Base-by-base conservation (phyloP, 805 yeast species). In the Scheffersomyces coipomensis region DNA sequence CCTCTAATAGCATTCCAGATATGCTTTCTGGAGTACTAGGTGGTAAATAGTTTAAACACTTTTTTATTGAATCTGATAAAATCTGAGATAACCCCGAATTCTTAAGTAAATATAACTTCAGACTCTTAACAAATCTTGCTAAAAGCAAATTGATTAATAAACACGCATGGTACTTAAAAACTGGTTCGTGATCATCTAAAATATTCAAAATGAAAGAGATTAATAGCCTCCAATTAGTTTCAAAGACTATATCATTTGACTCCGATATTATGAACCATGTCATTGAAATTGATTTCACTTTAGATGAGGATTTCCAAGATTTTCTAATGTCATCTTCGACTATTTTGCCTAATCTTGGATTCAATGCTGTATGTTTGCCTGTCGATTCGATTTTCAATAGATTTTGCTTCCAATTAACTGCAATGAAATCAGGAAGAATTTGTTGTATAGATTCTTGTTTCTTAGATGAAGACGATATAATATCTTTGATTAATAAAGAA, bases 131-230 rank as follows among this genome's bases (percentile, higher is more conserved):
- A 4, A 27, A 13, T 5, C 30, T n/a, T 8, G 5, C 12, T 15
- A 27, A 27, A 5, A 27, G 18, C 5, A 7, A 13, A 8, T 13
- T 18, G 18, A 27, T 17, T 27, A 27, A 13, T 15, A 13, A 5
- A 27, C 44, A 40, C 11, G 48, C 63, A 35, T 58, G 61, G 1
- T 50, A 43, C 38, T 66, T 62, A 33, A 56, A 48, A 5, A 37
- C 26, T 5, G 60, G 56, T 19, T 58, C 61, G 33, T 60, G 55
- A 40, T 65, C 67, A 40, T 65, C 69, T 29, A 66, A 50, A 5
- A 68, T 48, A 33, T 63, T 64, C 15, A 68, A 51, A 3, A 61
- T 47, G 33, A 63, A 64, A 5, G 71, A 53, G 9, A 68, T 50
- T 10, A 63, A 37, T 2, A 53, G n/a, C 6, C 55, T 47, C 62